Evolutionary conservation across 2,329 filamentous ascomycete genomes (phyloP).

Genomic region (Alternaria sp.): DNA sequence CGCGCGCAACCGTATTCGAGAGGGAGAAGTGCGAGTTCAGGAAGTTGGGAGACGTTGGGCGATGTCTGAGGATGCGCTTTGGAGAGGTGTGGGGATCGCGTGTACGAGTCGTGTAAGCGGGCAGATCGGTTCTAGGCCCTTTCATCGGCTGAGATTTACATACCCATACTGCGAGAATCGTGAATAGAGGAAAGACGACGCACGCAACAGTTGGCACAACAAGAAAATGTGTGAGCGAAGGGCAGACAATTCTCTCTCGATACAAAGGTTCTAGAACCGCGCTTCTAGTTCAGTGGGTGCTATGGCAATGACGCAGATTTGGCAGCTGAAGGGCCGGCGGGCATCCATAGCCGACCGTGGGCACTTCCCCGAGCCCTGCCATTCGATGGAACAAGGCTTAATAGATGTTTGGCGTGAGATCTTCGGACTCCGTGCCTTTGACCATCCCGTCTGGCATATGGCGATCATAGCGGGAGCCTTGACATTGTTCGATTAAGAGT

Average conservation of each 20-base stretch:
- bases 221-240: constrained; percentile 8
- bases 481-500: constrained; percentile 1
- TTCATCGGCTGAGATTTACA: constrained; percentile 1
- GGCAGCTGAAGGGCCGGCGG: constrained; percentile 17
- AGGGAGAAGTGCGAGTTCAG: constrained; percentile 5
- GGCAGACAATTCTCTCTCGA: constrained; percentile 9
- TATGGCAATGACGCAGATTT: constrained; percentile 27
- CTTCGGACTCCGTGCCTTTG: constrained; percentile 2
- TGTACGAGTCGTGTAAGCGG: constrained; percentile 23
- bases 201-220: constrained; percentile 12
- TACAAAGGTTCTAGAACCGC: constrained; percentile 30
- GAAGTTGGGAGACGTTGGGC: constrained; percentile 14
- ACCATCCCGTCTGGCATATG: constrained; percentile 5
- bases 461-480: constrained; percentile 10
- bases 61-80: constrained; percentile 23
- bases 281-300: constrained; percentile 14
- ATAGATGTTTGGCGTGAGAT: constrained; percentile 5
- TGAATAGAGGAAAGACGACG: not conserved
- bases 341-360: constrained; percentile 18
- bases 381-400: constrained; percentile 24
- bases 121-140: constrained; percentile 35
- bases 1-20: constrained; percentile 4
- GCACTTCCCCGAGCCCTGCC: constrained; percentile 22
- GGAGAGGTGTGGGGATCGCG: constrained; percentile 20
- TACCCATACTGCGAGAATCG: not conserved